Percentiles rank a stretch among this genome's conserved stretches.
Conservation (phyloP, 2,329 filamentous ascomycete genomes). For the Neofusicoccum kwambonambiense region DNA sequence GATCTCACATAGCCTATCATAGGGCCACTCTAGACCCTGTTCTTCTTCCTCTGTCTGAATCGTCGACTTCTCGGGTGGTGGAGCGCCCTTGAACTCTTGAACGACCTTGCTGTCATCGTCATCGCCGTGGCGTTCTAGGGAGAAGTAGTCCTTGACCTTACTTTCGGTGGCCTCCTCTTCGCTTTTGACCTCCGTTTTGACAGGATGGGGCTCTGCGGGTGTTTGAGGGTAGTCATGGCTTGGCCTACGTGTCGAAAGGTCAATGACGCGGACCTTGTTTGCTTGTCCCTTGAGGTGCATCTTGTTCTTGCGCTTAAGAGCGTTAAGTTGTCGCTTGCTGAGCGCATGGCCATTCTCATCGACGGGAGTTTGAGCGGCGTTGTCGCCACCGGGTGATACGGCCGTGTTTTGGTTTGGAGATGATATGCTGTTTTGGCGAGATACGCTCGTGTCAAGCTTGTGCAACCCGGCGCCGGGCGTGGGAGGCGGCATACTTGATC, state of each 20-base stretch:
- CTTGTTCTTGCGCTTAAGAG: slow-evolving; percentile 91
- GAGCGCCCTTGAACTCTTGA: slow-evolving; percentile 88
- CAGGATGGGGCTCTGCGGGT: slow-evolving; percentile 49
- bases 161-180: slow-evolving; percentile 62
- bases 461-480: slow-evolving; percentile 39
- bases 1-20: slow-evolving; percentile 89
- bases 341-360: slow-evolving; percentile 59
- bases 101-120: slow-evolving; percentile 93
- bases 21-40: slow-evolving; percentile 87
- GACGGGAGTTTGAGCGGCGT: slow-evolving; percentile 41
- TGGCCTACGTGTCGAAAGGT: slow-evolving; percentile 69
- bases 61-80: slow-evolving; percentile 79
- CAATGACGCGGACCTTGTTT: slow-evolving; percentile 85
- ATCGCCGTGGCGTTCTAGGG: slow-evolving; percentile 72
- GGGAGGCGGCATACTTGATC: slow-evolving; percentile 21
- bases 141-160: slow-evolving; percentile 74
- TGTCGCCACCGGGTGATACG: slow-evolving; percentile 47
- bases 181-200: slow-evolving; percentile 61
- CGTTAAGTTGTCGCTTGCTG: slow-evolving; percentile 91
- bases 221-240: slow-evolving; percentile 60
- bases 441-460: slow-evolving; percentile 52
- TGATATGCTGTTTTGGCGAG: slow-evolving; percentile 46
- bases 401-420: slow-evolving; percentile 37
- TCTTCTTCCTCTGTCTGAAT: slow-evolving; percentile 75
- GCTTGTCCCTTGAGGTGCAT: slow-evolving; percentile 84